phyloP scores from a whole-genome alignment of 1,139 yeast species.

The Candida sp. region DNA sequence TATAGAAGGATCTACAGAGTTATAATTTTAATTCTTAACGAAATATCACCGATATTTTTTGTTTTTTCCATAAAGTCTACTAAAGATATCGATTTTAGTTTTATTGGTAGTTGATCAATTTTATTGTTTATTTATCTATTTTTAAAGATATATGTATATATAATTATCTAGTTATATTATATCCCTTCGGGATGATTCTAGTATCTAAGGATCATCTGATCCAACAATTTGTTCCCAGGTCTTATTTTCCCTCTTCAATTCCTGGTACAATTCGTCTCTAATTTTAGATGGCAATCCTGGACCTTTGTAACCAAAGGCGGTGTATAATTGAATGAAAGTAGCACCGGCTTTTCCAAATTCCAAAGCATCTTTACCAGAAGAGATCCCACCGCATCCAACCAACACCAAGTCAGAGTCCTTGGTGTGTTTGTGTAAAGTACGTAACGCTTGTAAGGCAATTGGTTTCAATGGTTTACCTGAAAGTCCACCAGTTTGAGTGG shows the following conservation, averaged over 20 bases:
- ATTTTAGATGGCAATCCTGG: constrained; percentile 83
- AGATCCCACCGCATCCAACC: constrained; percentile 94
- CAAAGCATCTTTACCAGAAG: constrained; percentile 78
- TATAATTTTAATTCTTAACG: too few species aligned
- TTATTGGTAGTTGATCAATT: too few species aligned
- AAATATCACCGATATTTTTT: too few species aligned
- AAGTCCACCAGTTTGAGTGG: constrained; percentile 76
- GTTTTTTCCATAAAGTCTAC: too few species aligned
- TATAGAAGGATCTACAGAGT: too few species aligned
- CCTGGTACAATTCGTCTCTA: constrained; percentile 68
- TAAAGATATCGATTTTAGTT: too few species aligned
- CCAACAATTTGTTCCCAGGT: constrained; percentile 83
- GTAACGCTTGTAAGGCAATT: constrained; percentile 66
- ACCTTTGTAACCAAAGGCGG: constrained; percentile 90
- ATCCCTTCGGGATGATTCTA: too few species aligned
- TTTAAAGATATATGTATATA: too few species aligned
- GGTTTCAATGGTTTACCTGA: constrained; percentile 94
- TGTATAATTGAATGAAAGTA: constrained; percentile 76
- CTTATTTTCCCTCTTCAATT: constrained; percentile 69
- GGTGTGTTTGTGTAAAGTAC: constrained; percentile 67
- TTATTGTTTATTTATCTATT: too few species aligned
- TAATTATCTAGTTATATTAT: too few species aligned
- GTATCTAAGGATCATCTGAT: constrained; percentile 39
- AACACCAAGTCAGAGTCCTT: constrained; percentile 70
- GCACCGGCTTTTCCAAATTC: constrained; percentile 97